Conservation (phyloP, 192 early-diverging fungal genomes). For the Thamnidium elegans region DNA sequence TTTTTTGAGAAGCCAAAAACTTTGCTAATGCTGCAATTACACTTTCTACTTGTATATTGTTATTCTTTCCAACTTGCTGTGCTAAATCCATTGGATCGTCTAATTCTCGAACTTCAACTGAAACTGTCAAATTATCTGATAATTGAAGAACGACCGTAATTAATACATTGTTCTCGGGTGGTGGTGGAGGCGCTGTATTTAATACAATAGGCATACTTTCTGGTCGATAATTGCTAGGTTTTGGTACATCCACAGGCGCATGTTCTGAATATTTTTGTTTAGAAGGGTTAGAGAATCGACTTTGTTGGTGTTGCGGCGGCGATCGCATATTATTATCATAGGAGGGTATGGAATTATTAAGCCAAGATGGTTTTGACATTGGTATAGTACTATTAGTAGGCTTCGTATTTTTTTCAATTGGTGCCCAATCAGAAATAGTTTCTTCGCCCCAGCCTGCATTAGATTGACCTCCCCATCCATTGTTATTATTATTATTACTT, state of each 20-base stretch:
- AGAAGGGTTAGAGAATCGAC: slow-evolving; percentile 7
- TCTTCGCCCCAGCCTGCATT: neutral
- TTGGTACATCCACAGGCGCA: slow-evolving; percentile 6
- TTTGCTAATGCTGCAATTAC: neutral
- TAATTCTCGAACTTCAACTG: neutral
- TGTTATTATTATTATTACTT: neutral
- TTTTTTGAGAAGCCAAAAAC: slow-evolving; percentile 1
- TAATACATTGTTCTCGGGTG: neutral
- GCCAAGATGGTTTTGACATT: neutral
- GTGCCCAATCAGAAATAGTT: neutral
- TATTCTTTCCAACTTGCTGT: neutral
- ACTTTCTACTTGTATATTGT: neutral
- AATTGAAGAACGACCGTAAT: neutral
- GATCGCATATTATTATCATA: neutral
- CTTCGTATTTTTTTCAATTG: too few relatives aligned
- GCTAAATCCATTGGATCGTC: neutral
- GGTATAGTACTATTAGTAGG: neutral
- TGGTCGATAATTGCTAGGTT: slow-evolving; percentile 6
- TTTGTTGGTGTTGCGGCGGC: neutral
- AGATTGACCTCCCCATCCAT: neutral
- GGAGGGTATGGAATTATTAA: neutral
- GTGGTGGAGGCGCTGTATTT: slow-evolving; percentile 2
- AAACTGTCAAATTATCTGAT: neutral
- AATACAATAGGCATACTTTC: neutral
- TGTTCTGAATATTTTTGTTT: slow-evolving; percentile 3